A percentile compares a stretch with the other conserved stretches of the same genome.
These are phyloP conservation scores for Boletus rubescentipes DNA, from an alignment of 768 basidiomycete species.

Conservation along the genomic window DNA sequence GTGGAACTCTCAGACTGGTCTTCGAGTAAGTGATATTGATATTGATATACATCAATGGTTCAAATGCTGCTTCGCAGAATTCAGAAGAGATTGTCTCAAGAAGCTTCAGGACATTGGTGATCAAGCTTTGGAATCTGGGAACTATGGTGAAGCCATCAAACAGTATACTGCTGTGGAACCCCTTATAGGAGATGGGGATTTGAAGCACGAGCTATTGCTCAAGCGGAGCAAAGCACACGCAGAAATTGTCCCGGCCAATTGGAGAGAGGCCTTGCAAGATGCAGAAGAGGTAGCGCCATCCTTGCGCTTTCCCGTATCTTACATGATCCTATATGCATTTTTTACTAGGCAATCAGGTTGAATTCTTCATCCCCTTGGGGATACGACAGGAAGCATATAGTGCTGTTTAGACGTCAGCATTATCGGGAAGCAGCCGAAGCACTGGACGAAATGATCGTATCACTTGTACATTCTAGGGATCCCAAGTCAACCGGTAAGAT, in stretches of 20 bases:
- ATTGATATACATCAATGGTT: too few relatives aligned
- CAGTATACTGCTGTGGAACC: conserved; percentile 15
- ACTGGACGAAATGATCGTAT: conserved; percentile 1
- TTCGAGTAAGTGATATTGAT: neutral
- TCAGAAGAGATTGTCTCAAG: conserved; percentile 4
- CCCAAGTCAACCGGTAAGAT: conserved; percentile 1
- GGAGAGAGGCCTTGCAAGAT: conserved; percentile 8
- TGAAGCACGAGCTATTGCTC: conserved; percentile 1
- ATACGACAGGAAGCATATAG: conserved; percentile 13
- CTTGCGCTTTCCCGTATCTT: neutral
- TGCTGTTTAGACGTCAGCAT: neutral
- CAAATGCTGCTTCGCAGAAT: neutral
- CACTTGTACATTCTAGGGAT: conserved; percentile 2
- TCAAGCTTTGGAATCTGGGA: neutral
- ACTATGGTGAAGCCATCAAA: conserved; percentile 14
- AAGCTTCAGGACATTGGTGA: conserved; percentile 12
- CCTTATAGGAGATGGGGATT: conserved; percentile 1
- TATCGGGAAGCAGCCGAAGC: conserved; percentile 18
- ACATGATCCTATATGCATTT: neutral
- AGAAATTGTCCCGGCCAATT: neutral
- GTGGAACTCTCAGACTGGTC: conserved; percentile 17
- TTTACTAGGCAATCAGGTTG: conserved; percentile 14
- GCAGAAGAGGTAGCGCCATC: conserved; percentile 11
- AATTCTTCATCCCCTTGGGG: conserved; percentile 17
- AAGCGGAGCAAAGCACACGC: conserved; percentile 16